Evolutionary conservation across 2,329 filamentous ascomycete species (phyloP).

Genomic region (Penicillium olsonii): DNA sequence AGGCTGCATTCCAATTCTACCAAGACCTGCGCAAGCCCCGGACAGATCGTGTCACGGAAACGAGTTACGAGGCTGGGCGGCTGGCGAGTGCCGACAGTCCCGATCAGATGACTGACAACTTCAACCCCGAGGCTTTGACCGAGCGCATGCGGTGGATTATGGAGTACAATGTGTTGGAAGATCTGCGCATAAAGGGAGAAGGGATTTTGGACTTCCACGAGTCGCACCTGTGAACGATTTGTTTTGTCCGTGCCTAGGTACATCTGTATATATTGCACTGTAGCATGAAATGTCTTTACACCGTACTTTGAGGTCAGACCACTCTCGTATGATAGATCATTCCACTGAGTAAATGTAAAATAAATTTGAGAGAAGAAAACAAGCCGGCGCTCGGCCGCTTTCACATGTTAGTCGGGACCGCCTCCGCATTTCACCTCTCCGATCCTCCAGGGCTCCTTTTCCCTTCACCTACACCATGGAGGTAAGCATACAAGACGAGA

Average conservation of each 20-base stretch:
- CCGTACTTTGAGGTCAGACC: not conserved
- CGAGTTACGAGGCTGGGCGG: conserved; percentile 39
- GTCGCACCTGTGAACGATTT: conserved; percentile 12
- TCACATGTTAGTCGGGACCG: conserved; percentile 27
- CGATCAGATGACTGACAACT: conserved; percentile 28
- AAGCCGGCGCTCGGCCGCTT: conserved; percentile 16
- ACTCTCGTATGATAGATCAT: not conserved
- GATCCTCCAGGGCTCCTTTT: conserved; percentile 7
- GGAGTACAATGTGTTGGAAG: conserved; percentile 37
- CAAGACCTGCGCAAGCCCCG: conserved; percentile 39
- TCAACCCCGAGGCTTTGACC: conserved; percentile 28
- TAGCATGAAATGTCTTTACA: not conserved
- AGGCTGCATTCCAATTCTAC: conserved; percentile 36
- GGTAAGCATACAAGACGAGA: conserved; percentile 15
- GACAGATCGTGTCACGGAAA: conserved; percentile 36
- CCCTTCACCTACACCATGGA: conserved; percentile 22
- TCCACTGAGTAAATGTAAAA: no score
- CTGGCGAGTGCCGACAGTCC: conserved; percentile 37
- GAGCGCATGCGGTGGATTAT: conserved; percentile 42
- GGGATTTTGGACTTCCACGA: conserved; percentile 20
- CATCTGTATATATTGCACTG: conserved; percentile 4
- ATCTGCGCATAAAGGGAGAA: conserved; percentile 27
- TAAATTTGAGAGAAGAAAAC: not conserved
- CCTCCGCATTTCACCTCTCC: conserved; percentile 24
- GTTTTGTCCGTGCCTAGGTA: no score